Conservation (phyloP, 371 early-diverging fungal genomes). For the Mucor lusitanicus region DNA sequence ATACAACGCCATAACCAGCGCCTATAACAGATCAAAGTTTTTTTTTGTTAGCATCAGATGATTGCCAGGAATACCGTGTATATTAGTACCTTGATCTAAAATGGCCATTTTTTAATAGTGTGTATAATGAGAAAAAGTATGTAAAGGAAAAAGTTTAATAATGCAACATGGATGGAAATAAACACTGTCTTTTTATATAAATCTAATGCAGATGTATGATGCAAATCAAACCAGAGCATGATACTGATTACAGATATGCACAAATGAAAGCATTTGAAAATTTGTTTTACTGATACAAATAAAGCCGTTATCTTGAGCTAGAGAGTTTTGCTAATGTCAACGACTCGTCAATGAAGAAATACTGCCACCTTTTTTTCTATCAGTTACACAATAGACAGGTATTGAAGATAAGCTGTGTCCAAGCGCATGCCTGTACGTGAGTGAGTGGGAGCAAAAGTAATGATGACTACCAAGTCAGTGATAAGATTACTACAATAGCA, state of each 20-base stretch:
- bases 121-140: neutral
- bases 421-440: neutral
- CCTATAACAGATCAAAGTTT: constrained; percentile 8
- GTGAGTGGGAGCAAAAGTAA: neutral
- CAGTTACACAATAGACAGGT: neutral
- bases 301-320: neutral
- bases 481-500: neutral
- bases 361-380: neutral
- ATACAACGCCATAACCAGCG: constrained; percentile 42
- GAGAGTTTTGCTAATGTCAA: neutral
- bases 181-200: neutral
- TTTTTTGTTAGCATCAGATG: neutral
- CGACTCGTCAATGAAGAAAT: neutral
- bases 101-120: constrained; percentile 25
- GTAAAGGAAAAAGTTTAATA: neutral
- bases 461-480: neutral
- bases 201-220: neutral
- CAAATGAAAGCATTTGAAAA: neutral
- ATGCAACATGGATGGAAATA: neutral
- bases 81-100: constrained; percentile 32
- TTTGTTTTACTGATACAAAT: neutral
- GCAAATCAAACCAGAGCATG: neutral
- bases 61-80: neutral
- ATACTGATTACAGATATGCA: neutral
- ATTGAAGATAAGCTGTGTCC: neutral